Percentiles rank a stretch among this genome's conserved stretches.
Conservation (phyloP, 495 filamentous ascomycete genomes). For the Mytilinidion resinicola region DNA sequence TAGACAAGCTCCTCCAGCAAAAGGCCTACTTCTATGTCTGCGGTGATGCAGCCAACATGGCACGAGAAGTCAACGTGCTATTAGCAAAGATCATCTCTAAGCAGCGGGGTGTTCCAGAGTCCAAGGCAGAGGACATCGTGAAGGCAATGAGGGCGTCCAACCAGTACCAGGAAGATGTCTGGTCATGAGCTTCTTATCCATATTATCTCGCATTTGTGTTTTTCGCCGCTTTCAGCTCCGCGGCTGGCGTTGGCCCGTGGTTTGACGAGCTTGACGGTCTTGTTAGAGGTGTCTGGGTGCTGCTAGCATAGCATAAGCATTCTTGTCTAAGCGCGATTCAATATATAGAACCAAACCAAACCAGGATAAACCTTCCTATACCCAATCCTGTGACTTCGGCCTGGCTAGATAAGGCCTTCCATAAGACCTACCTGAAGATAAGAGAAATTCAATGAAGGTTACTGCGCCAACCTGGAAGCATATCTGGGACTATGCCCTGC, state of each 20-base stretch:
- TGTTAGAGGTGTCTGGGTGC: too few relatives aligned
- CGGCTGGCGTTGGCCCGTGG: constrained; percentile 3
- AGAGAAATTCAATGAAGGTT: too few relatives aligned
- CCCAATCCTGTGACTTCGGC: too few relatives aligned
- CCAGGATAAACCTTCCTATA: too few relatives aligned
- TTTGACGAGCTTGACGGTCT: background rate
- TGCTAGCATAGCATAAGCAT: too few relatives aligned
- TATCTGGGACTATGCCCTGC: too few relatives aligned
- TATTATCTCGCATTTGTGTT: background rate
- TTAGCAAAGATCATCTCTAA: constrained; percentile 78
- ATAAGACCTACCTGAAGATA: too few relatives aligned
- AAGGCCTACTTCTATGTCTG: constrained; percentile 97
- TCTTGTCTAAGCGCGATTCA: too few relatives aligned
- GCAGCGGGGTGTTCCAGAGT: constrained; percentile 69
- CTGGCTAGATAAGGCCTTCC: too few relatives aligned
- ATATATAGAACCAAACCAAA: too few relatives aligned
- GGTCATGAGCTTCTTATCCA: constrained; percentile 25
- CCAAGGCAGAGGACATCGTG: constrained; percentile 89
- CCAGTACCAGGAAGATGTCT: constrained; percentile 74
- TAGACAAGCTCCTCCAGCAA: constrained; percentile 85
- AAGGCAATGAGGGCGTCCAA: constrained; percentile 90
- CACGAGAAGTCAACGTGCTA: constrained; percentile 84
- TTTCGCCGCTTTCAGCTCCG: background rate
- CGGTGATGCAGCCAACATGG: constrained; percentile 98
- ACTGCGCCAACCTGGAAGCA: too few relatives aligned